A percentile compares a stretch with the other conserved stretches of the same genome.
Evolutionary conservation across 768 basidiomycete species (phyloP).

Genomic region (Leucosporidium scottii): DNA sequence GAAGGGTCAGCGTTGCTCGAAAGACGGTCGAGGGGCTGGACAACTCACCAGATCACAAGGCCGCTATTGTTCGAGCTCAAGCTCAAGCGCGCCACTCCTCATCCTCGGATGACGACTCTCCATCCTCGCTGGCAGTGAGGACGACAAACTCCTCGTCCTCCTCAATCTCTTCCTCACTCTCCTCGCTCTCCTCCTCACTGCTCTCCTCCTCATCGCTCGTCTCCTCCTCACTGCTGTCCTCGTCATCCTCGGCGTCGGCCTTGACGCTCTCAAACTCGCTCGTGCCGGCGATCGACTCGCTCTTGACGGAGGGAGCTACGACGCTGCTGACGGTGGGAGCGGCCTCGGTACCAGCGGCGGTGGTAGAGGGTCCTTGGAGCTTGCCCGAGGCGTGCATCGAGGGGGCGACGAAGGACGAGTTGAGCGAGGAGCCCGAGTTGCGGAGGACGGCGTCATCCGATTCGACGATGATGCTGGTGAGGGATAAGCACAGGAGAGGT

Average conservation of each 20-base stretch:
- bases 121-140: background rate
- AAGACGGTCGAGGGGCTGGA: too few relatives aligned
- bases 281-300: background rate
- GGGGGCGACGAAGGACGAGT: conserved; percentile 23
- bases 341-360: background rate
- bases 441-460: conserved; percentile 8
- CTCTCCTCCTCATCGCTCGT: conserved; percentile 8
- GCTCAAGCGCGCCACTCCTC: too few relatives aligned
- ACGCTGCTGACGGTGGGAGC: conserved; percentile 1
- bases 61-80: too few relatives aligned
- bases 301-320: background rate
- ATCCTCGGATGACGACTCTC: too few relatives aligned
- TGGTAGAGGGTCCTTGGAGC: background rate
- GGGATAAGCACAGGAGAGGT: background rate
- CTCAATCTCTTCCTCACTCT: conserved; percentile 17
- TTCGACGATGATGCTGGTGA: conserved; percentile 21
- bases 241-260: conserved; percentile 10
- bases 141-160: conserved; percentile 29
- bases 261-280: conserved; percentile 15
- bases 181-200: conserved; percentile 6
- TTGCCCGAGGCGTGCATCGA: conserved; percentile 12
- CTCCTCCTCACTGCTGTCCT: background rate
- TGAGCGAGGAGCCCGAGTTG: conserved; percentile 6
- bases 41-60: too few relatives aligned
- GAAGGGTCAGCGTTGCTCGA: too few relatives aligned